Conservation (phyloP, 2,329 filamentous ascomycete genomes). For the Chaetomium globosum region DNA sequence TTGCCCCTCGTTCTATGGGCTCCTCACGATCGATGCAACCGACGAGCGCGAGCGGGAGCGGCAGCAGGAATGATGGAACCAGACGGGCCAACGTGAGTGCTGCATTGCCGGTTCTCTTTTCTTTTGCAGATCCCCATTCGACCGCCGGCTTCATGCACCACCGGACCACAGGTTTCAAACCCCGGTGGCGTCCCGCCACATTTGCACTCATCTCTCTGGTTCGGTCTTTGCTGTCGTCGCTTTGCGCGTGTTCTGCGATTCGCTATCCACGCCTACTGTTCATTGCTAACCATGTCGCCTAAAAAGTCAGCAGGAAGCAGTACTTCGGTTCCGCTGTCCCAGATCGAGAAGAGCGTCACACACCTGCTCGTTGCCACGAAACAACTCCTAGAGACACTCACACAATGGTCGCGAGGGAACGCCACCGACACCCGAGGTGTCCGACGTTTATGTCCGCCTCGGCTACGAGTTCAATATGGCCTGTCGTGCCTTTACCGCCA, state of each 20-base stretch:
- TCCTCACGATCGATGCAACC: slow-evolving; percentile 60
- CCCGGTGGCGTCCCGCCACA: slow-evolving; percentile 7
- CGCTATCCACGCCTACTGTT: background rate
- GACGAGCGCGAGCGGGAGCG: slow-evolving; percentile 36
- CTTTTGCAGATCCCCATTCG: slow-evolving; percentile 32
- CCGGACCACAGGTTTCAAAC: slow-evolving; percentile 19
- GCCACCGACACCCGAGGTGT: slow-evolving; percentile 94
- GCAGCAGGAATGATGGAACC: slow-evolving; percentile 47
- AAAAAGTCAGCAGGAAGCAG: slow-evolving; percentile 48
- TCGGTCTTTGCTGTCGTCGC: background rate
- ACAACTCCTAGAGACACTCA: slow-evolving; percentile 93
- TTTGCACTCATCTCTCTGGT: slow-evolving; percentile 5
- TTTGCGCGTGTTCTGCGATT: slow-evolving; percentile 10
- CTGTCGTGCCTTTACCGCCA: slow-evolving; percentile 92
- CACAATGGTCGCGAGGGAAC: slow-evolving; percentile 91
- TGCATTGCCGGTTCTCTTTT: slow-evolving; percentile 29
- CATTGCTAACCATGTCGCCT: slow-evolving; percentile 40
- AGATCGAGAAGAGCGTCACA: slow-evolving; percentile 98
- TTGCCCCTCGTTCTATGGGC: slow-evolving; percentile 64
- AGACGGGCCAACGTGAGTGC: slow-evolving; percentile 62
- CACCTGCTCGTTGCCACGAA: slow-evolving; percentile 97
- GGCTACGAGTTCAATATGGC: slow-evolving; percentile 99
- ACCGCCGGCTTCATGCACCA: slow-evolving; percentile 30
- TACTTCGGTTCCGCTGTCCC: slow-evolving; percentile 76
- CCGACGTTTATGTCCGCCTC: slow-evolving; percentile 94